phyloP scores from a whole-genome alignment of 306 rosid species.

The Neltuma alba region DNA sequence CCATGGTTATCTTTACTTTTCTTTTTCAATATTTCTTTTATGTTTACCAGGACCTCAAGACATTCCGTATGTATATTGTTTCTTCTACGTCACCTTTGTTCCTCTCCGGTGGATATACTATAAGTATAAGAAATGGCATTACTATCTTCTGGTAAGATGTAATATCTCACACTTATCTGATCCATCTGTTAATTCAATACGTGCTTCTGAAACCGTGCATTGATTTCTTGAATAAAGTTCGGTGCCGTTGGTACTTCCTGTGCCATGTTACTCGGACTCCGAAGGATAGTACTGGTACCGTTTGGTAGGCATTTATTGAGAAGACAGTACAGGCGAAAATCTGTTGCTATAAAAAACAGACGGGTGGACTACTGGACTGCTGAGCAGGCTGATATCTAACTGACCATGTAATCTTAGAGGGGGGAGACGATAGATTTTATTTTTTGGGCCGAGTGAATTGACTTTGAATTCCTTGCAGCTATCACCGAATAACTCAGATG shows the following conservation, averaged over 20 bases:
- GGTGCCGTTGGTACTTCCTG: background rate
- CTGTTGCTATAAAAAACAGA: constrained; percentile 3
- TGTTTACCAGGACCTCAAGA: constrained; percentile 82
- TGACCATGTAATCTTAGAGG: background rate
- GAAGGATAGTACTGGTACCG: background rate
- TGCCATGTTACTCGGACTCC: background rate
- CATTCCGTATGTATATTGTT: constrained; percentile 75
- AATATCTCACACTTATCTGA: constrained; percentile 9
- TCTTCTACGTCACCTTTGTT: constrained; percentile 81
- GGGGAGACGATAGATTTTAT: too few relatives aligned
- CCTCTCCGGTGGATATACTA: constrained; percentile 98
- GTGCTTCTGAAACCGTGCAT: constrained; percentile 3
- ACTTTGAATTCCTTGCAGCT: background rate
- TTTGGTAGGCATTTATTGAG: background rate
- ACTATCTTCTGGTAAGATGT: constrained; percentile 83
- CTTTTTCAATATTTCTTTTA: background rate
- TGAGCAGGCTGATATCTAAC: background rate
- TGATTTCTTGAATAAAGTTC: background rate
- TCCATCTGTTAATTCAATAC: background rate
- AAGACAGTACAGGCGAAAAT: background rate
- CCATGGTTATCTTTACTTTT: background rate
- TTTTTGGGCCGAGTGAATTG: too few relatives aligned
- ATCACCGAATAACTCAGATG: background rate
- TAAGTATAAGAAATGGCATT: constrained; percentile 96
- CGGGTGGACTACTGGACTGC: background rate